Base-by-base conservation (phyloP, 768 basidiomycete genomes). In the Russula foetens region DNA sequence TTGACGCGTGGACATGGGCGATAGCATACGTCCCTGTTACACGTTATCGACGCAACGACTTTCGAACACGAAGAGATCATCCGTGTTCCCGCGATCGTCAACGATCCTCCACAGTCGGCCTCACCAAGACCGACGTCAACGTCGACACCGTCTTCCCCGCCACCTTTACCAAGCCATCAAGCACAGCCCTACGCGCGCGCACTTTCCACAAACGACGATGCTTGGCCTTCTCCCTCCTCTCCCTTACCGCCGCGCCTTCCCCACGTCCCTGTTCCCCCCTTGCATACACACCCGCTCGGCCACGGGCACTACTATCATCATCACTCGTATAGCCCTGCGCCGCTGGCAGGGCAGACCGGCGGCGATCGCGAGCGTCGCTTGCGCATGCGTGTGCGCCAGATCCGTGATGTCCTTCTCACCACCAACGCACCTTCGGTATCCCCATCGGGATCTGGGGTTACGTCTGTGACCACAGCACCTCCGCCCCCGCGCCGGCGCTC, bases 21-120 rank as follows among this genome's bases (percentile, higher is more conserved):
- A 23, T 66, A 94, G 90, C 92, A 96, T 69, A 89, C 90, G 2
- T 86, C 82, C 31, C 72, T 88, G 39, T 70, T 96, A 8, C 94
- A 97, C 67, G 77, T 95, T 58, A 76, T 96, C 51, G 94, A 97
- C 68, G 91, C 92, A 4, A 79, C 84, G 47, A 94, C 91, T 0
- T 95, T 95, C 66, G 85, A 92, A 68, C 81, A 80, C 7, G 85
- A 88, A 63, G 84, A 90, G 61, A 78, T 86, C 19, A 70, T 90
- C 21, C 81, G 77, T 55, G 77, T 87, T 47, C 85, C 85, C 4
- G 72, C 72, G 26, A 70, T 75, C 53, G 69, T 64, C 61, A 63
- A 53, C 9, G 64, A 64, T 43, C 54, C 54, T 29, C 67, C 46
- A 31, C 65, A 53, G 50, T 66, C 53, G 39, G 58, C 52, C 53